These are phyloP conservation scores for Epichloe hybrida DNA, from an alignment of 2,329 filamentous ascomycete genomes.

Conservation along the genomic window DNA sequence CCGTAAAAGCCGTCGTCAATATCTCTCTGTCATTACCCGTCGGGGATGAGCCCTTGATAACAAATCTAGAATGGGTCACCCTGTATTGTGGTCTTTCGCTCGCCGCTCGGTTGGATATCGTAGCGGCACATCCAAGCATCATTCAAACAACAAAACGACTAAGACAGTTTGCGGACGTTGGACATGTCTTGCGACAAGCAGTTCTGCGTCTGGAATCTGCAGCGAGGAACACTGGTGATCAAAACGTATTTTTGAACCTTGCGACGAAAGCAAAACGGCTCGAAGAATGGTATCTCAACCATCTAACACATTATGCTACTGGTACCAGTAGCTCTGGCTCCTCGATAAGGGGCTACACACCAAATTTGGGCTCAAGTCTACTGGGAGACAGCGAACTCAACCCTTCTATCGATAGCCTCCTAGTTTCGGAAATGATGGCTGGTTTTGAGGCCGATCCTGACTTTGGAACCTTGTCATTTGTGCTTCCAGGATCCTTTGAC, in stretches of 20 bases:
- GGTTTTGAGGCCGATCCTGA: background rate
- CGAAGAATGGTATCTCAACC: conserved; percentile 11
- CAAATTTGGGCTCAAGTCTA: background rate
- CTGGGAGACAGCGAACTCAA: background rate
- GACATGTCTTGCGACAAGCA: conserved; percentile 16
- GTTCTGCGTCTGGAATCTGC: conserved; percentile 15
- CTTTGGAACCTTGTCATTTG: background rate
- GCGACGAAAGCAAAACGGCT: conserved; percentile 9
- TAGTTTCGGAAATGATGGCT: background rate
- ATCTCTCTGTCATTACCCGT: conserved; percentile 14
- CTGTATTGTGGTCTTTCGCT: conserved; percentile 18
- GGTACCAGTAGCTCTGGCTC: background rate
- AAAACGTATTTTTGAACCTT: conserved; percentile 15
- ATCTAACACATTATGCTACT: background rate
- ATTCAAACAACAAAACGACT: conserved; percentile 14
- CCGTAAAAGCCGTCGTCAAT: conserved; percentile 17
- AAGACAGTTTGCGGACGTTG: conserved; percentile 17
- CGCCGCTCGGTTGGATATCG: conserved; percentile 15
- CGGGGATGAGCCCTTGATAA: conserved; percentile 15
- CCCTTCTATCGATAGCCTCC: background rate
- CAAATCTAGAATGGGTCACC: conserved; percentile 20
- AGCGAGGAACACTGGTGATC: conserved; percentile 8
- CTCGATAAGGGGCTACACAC: background rate
- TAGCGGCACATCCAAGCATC: conserved; percentile 14
- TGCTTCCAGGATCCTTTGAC: background rate